Evolutionary conservation across 306 rosid species (phyloP), one percentile per base, ranked within the genome.

Genomic region (Argentina anserina): DNA sequence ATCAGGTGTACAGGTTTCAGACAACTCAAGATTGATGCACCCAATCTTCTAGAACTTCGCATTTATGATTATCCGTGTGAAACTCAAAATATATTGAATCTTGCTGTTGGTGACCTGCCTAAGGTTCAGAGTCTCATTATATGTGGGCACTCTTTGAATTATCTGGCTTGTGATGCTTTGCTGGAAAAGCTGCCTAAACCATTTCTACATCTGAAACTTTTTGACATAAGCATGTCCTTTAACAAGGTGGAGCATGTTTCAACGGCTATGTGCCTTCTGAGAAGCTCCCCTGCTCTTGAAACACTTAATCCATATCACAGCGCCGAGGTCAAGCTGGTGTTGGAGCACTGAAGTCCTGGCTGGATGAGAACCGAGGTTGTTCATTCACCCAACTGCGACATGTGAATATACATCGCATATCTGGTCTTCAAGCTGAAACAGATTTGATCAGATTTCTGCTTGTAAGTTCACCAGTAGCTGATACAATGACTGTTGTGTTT

Each of bases 231-330:
- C 58, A 70, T 87, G 31, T 78, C 81, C 80, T 85, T 85, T 78
- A 52, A 81, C 28, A 82, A 80, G 59, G 10, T 42, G 39, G 80
- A 80, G 47, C 84, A 84, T 76, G 72, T 84, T 68, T 78, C 79
- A 59, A 70, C 86, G 76, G 80, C 84, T 52, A 77, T 80, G 21
- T 84, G 84, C 87, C 70, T 87, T 37, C 46, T 87, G 58, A 80
- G 84, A 79, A 85, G 87, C 78, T 82, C 87, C 33, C 91, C 89
- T 65, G 79, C 76, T 78, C 83, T 84, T 23, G 86, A 72, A 58
- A 85, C 78, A 33, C 72, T 82, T 61, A 14, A 14, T 45, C 14
- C 15, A 37, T 37, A 5, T 37, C 8, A 37, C 8, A 45, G 20
- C 10, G 20, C 6, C 20, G 14, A 4, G 6, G 15, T 4, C 1